These are phyloP conservation scores for Cordyceps cateniannulata DNA, from an alignment of 2,329 filamentous ascomycete species.

Conservation along the genomic window DNA sequence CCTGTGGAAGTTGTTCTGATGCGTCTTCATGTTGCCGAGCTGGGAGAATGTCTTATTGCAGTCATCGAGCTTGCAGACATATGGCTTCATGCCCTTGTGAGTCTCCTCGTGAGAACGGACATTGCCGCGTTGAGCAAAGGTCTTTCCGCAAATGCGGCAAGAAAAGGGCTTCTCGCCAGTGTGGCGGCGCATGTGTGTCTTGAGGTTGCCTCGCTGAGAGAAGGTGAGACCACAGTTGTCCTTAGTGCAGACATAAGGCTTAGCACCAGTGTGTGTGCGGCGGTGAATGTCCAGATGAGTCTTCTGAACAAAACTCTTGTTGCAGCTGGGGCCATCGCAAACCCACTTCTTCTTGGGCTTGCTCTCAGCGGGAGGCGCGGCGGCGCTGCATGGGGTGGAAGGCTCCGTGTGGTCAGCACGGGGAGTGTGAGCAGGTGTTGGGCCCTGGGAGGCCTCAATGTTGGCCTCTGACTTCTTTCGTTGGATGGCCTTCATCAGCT, in stretches of 20 bases:
- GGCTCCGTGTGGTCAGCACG: conserved; percentile 16
- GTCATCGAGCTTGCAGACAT: conserved; percentile 71
- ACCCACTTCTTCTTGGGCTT: conserved; percentile 55
- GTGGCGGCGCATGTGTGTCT: conserved; percentile 84
- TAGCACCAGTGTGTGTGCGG: conserved; percentile 80
- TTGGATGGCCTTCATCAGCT: conserved; percentile 84
- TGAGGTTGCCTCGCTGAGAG: conserved; percentile 85
- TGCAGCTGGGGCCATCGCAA: conserved; percentile 68
- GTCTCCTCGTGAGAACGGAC: conserved; percentile 77
- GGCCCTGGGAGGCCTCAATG: conserved; percentile 13
- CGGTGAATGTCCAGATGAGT: conserved; percentile 89
- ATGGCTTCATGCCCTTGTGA: conserved; percentile 71
- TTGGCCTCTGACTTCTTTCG: conserved; percentile 45
- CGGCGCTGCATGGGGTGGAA: conserved; percentile 25
- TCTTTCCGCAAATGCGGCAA: conserved; percentile 73
- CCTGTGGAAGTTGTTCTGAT: conserved; percentile 90
- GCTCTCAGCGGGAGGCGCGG: conserved; percentile 21
- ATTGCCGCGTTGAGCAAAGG: conserved; percentile 81
- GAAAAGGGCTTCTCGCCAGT: conserved; percentile 79
- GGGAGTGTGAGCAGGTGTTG: conserved; percentile 10
- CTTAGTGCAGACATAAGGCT: conserved; percentile 74
- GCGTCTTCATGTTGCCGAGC: conserved; percentile 88
- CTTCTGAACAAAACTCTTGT: conserved; percentile 82
- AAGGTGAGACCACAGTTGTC: conserved; percentile 72
- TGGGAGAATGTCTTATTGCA: conserved; percentile 88